Conservation (phyloP, 495 filamentous ascomycete genomes). For the Tuber microsphaerosporum region DNA sequence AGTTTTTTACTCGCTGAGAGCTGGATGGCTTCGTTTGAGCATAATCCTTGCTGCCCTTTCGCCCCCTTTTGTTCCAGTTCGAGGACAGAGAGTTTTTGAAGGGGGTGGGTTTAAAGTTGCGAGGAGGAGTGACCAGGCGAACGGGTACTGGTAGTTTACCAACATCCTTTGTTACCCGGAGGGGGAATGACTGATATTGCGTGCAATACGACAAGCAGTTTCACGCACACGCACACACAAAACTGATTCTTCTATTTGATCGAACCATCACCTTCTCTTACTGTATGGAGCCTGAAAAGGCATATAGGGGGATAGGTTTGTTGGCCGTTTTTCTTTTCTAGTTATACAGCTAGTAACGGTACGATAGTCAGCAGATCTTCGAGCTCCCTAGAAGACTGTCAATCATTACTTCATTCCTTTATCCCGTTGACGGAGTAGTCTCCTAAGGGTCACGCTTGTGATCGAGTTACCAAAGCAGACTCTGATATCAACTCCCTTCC, state of each 20-base stretch:
- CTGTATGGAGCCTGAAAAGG: neutral
- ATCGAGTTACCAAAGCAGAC: neutral
- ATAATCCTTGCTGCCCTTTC: neutral
- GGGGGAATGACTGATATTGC: slow-evolving; percentile 17
- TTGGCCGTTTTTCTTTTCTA: neutral
- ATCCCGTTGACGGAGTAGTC: neutral
- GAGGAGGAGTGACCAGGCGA: neutral
- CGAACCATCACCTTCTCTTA: neutral
- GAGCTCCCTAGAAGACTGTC: neutral
- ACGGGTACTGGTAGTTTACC: neutral
- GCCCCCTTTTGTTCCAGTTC: neutral
- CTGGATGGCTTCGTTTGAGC: neutral
- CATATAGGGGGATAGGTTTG: neutral
- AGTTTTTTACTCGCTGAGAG: neutral
- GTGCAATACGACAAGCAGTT: slow-evolving; percentile 19
- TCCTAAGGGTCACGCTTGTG: neutral
- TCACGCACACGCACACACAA: slow-evolving; percentile 3
- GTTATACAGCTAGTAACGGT: neutral
- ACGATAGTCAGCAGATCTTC: neutral
- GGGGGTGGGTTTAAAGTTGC: neutral
- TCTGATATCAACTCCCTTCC: neutral
- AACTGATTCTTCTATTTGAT: neutral
- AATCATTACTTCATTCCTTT: neutral
- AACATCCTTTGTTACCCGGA: slow-evolving; percentile 1
- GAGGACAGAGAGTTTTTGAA: neutral